phyloP scores from a whole-genome alignment of 2,329 filamentous ascomycete genomes.

The Sclerotinia borealis region DNA sequence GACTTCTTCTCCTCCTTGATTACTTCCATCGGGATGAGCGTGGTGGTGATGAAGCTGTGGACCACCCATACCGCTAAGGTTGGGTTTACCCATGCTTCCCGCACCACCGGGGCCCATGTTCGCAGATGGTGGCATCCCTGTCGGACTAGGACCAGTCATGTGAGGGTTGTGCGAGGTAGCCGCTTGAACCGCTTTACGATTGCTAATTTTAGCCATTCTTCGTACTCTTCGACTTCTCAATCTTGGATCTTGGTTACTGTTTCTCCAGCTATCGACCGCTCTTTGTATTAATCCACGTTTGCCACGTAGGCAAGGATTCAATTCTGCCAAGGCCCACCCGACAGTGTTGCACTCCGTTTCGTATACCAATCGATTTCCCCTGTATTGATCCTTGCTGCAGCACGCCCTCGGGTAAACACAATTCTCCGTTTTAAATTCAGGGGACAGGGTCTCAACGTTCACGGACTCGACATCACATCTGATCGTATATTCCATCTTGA shows the following conservation, averaged over 20 bases:
- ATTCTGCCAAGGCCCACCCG: constrained; percentile 94
- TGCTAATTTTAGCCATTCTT: constrained; percentile 93
- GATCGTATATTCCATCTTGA: constrained; percentile 99
- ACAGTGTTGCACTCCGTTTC: constrained; percentile 99
- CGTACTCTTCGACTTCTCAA: constrained; percentile 86
- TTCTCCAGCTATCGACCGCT: constrained; percentile 96
- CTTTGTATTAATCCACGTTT: constrained; percentile 95
- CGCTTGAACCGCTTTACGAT: constrained; percentile 62
- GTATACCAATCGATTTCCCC: constrained; percentile 90
- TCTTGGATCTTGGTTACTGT: constrained; percentile 94
- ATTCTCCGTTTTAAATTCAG: constrained; percentile 96
- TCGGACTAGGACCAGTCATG: constrained; percentile 62
- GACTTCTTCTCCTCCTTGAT: constrained; percentile 71
- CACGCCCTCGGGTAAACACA: constrained; percentile 96
- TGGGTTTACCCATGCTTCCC: constrained; percentile 57
- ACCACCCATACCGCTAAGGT: constrained; percentile 59
- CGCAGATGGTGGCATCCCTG: constrained; percentile 56
- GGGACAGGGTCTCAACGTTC: constrained; percentile 74
- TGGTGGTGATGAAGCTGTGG: constrained; percentile 65
- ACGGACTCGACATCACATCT: constrained; percentile 97
- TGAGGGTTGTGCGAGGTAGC: constrained; percentile 49
- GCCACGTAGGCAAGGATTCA: constrained; percentile 84
- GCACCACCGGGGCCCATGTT: constrained; percentile 53
- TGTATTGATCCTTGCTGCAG: constrained; percentile 92
- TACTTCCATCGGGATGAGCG: constrained; percentile 60